Percentiles rank a stretch among this genome's conserved stretches.
Conservation (phyloP, 257 asterid species). For the Prunella vulgaris region DNA sequence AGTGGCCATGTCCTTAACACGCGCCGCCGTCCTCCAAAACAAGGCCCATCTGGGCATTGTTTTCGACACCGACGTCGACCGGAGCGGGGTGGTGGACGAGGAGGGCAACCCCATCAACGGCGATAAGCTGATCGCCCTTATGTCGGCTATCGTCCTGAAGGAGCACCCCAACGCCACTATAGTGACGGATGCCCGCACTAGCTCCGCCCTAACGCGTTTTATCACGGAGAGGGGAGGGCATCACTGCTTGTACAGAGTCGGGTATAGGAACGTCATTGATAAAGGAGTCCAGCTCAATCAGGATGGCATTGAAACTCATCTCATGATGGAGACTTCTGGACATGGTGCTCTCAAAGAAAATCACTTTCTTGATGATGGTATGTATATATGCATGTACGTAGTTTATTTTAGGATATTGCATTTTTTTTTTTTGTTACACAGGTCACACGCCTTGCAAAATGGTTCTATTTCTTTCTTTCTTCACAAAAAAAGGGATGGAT, state of each 20-base stretch:
- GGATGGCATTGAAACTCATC: constrained; percentile 74
- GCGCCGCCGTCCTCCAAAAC: constrained; percentile 66
- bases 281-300: constrained; percentile 65
- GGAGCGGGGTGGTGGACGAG: constrained; percentile 82
- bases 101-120: constrained; percentile 81
- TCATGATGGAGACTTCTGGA: constrained; percentile 91
- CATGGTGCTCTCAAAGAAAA: constrained; percentile 93
- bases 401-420: too few relatives aligned
- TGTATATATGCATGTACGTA: too few relatives aligned
- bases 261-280: constrained; percentile 85
- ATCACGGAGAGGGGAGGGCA: constrained; percentile 55
- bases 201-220: constrained; percentile 59
- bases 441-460: too few relatives aligned
- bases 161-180: constrained; percentile 75
- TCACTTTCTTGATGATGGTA: constrained; percentile 87
- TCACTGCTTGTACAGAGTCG: constrained; percentile 87
- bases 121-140: constrained; percentile 70
- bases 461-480: too few relatives aligned
- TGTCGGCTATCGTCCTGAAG: constrained; percentile 68
- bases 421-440: too few relatives aligned
- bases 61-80: constrained; percentile 86
- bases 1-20: constrained; percentile 74
- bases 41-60: constrained; percentile 81
- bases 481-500: too few relatives aligned
- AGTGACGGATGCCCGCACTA: constrained; percentile 89